These are phyloP conservation scores for Coemansia sp. DNA, from an alignment of 192 early-diverging fungal genomes.

Conservation along the genomic window DNA sequence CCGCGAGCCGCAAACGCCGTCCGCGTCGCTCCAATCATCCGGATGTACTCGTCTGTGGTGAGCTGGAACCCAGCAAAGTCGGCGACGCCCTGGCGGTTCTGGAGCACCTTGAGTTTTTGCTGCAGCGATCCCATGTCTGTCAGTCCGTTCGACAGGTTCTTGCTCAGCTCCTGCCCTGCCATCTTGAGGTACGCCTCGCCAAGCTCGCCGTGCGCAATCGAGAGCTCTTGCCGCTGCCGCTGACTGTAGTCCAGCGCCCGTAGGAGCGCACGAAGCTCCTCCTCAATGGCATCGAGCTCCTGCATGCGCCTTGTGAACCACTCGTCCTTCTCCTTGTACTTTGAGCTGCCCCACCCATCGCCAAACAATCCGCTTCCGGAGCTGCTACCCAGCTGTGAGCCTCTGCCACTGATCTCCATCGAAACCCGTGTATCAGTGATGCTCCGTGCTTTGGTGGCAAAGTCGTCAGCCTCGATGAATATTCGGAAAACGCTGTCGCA, in stretches of 20 bases:
- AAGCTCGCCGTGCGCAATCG: constrained; percentile 71
- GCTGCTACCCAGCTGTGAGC: constrained; percentile 22
- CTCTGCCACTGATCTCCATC: constrained; percentile 44
- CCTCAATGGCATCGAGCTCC: constrained; percentile 75
- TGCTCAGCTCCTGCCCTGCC: constrained; percentile 69
- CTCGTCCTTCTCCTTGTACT: constrained; percentile 74
- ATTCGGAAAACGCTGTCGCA: constrained; percentile 77
- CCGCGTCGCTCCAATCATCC: constrained; percentile 81
- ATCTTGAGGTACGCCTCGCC: constrained; percentile 77
- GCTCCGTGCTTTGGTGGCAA: constrained; percentile 61
- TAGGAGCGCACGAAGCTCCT: constrained; percentile 73
- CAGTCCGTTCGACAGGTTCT: constrained; percentile 66
- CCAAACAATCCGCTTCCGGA: constrained; percentile 61
- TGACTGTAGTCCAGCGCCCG: constrained; percentile 78
- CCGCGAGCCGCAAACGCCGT: constrained; percentile 76
- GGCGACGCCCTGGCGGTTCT: constrained; percentile 72
- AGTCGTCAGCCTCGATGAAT: constrained; percentile 87
- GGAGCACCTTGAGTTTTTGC: constrained; percentile 74
- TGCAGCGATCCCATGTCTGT: constrained; percentile 77
- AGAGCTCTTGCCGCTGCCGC: constrained; percentile 72
- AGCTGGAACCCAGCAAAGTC: constrained; percentile 75
- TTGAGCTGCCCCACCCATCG: constrained; percentile 66
- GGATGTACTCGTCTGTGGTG: constrained; percentile 87
- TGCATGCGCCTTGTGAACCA: constrained; percentile 75
- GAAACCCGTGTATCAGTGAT: constrained; percentile 41